Evolutionary conservation across 495 filamentous ascomycete genomes (phyloP).

Genomic region (Penicillium cinerascens): DNA sequence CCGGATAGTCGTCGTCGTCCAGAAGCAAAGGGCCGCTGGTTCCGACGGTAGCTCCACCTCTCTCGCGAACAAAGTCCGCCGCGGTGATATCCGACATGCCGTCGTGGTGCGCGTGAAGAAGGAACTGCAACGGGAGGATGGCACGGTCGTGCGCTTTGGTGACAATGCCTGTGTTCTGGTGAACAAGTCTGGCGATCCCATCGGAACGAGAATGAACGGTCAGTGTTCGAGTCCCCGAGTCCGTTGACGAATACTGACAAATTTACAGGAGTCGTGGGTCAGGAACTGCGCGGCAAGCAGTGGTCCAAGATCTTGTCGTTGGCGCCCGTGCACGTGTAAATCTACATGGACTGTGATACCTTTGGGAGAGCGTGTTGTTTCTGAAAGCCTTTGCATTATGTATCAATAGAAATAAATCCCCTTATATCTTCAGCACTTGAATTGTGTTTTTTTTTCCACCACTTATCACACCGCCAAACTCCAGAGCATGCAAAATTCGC

Average conservation of each 20-base stretch:
- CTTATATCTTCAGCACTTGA: not conserved
- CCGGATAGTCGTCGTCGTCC: slow-evolving; percentile 94
- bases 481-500: slow-evolving; percentile 23
- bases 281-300: slow-evolving; percentile 79
- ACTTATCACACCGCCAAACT: slow-evolving; percentile 21
- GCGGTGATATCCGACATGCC: slow-evolving; percentile 94
- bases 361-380: slow-evolving; percentile 34
- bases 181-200: slow-evolving; percentile 94
- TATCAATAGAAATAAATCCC: slow-evolving; percentile 27
- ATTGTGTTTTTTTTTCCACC: not conserved
- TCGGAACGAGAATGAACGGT: slow-evolving; percentile 90
- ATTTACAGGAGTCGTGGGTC: slow-evolving; percentile 68
- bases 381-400: slow-evolving; percentile 28
- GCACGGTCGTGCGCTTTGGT: slow-evolving; percentile 86
- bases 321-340: slow-evolving; percentile 87
- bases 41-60: slow-evolving; percentile 55
- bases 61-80: slow-evolving; percentile 85
- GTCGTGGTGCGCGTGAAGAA: slow-evolving; percentile 90
- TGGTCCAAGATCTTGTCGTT: slow-evolving; percentile 98
- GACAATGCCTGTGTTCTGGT: slow-evolving; percentile 98
- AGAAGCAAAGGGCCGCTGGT: slow-evolving; percentile 83
- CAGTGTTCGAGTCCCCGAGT: slow-evolving; percentile 21
- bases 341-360: slow-evolving; percentile 21
- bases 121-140: slow-evolving; percentile 80
- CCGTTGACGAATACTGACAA: slow-evolving; percentile 21